Evolutionary conservation across 2,329 filamentous ascomycete species (phyloP).

Genomic region (Monilinia fructicola): DNA sequence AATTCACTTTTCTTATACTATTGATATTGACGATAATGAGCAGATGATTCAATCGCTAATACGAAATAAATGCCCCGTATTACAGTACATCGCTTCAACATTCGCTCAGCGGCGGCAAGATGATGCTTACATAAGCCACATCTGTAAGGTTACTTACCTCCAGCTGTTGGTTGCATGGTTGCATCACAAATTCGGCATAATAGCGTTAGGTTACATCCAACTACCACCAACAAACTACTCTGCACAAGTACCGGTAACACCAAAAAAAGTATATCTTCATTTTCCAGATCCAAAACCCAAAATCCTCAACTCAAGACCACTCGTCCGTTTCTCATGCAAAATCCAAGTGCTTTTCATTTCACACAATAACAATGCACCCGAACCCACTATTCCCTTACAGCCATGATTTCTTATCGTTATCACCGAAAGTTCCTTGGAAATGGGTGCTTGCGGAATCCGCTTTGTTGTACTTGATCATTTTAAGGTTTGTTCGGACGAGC

Average conservation of each 20-base stretch:
- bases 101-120: not conserved
- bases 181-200: no score
- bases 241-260: not conserved
- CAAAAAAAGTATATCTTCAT: constrained; percentile 6
- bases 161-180: no score
- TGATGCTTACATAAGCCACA: not conserved
- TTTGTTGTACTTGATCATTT: not conserved
- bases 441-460: not conserved
- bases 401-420: constrained; percentile 2
- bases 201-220: no score
- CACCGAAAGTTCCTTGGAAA: not conserved
- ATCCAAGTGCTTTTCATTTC: not conserved
- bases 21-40: no score
- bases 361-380: not conserved
- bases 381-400: not conserved
- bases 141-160: not conserved
- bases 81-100: not conserved
- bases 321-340: not conserved
- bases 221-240: no score
- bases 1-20: no score
- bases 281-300: not conserved
- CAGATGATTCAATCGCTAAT: not conserved
- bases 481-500: no score
- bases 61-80: no score
- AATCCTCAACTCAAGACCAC: not conserved